Conservation (phyloP, 192 early-diverging fungal species). For the Chytriomyces confervae region DNA sequence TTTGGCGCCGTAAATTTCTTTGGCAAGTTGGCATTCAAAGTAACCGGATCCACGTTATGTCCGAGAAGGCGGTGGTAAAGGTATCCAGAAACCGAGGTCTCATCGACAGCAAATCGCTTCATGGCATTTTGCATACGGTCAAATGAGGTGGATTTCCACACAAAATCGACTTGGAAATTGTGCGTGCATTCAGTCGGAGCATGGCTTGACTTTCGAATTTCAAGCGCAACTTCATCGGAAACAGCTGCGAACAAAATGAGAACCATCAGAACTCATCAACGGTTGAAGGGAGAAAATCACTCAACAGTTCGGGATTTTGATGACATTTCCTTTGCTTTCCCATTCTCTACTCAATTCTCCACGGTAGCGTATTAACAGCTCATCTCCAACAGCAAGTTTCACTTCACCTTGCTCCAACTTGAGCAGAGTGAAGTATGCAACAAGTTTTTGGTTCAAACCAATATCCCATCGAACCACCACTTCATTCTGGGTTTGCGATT, state of each 20-base stretch:
- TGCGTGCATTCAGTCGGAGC: slow-evolving; percentile 81
- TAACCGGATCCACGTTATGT: slow-evolving; percentile 91
- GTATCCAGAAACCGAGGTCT: slow-evolving; percentile 90
- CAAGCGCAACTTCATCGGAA: slow-evolving; percentile 95
- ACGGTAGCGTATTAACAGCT: slow-evolving; percentile 84
- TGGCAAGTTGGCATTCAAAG: slow-evolving; percentile 78
- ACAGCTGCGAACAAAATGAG: slow-evolving; percentile 54
- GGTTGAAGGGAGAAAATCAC: slow-evolving; percentile 2
- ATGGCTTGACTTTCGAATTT: slow-evolving; percentile 72
- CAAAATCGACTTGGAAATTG: slow-evolving; percentile 96
- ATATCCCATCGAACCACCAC: slow-evolving; percentile 97
- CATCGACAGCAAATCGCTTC: slow-evolving; percentile 96
- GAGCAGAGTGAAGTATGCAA: slow-evolving; percentile 93
- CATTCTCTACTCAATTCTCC: slow-evolving; percentile 85
- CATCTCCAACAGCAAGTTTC: slow-evolving; percentile 91
- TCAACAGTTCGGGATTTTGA: slow-evolving; percentile 93
- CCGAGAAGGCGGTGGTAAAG: slow-evolving; percentile 94
- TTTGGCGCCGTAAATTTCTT: slow-evolving; percentile 91
- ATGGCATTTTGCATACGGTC: slow-evolving; percentile 97
- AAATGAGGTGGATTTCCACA: slow-evolving; percentile 98
- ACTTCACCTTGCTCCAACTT: slow-evolving; percentile 92
- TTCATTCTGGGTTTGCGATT: slow-evolving; percentile 94
- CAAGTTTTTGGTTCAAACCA: slow-evolving; percentile 89
- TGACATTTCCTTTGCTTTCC: slow-evolving; percentile 89
- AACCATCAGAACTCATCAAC: neutral